Percentiles rank a stretch among this genome's conserved stretches.
Evolutionary conservation across 805 yeast species (phyloP).

Genomic region (Metschnikowia peoriensis): DNA sequence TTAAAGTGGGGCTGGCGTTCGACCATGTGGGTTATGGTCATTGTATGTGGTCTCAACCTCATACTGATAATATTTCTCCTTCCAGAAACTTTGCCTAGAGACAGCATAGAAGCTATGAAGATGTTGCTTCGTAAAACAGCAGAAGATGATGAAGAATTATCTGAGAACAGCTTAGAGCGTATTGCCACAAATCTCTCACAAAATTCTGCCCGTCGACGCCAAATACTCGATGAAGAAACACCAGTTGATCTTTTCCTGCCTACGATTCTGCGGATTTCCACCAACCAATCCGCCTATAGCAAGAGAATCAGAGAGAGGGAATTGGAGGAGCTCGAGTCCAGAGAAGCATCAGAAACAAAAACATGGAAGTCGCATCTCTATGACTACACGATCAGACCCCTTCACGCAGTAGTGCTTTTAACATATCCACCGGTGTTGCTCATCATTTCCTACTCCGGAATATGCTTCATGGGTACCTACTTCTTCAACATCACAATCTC

Average conservation of each 20-base stretch:
- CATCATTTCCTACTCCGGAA: conserved; percentile 63
- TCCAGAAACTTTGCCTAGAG: conserved; percentile 77
- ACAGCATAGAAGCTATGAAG: conserved; percentile 49
- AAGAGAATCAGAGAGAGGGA: conserved; percentile 26
- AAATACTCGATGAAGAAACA: conserved; percentile 25
- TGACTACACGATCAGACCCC: conserved; percentile 55
- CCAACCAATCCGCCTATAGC: conserved; percentile 33
- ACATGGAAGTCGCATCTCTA: conserved; percentile 25
- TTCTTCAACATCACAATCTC: conserved; percentile 74
- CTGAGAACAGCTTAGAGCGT: conserved; percentile 26
- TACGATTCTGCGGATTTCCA: conserved; percentile 34
- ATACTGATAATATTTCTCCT: conserved; percentile 51
- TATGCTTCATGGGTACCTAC: conserved; percentile 69
- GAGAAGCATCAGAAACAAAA: background rate
- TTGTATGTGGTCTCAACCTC: conserved; percentile 55
- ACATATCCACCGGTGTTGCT: conserved; percentile 72
- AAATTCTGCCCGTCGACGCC: conserved; percentile 13
- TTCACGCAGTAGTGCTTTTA: conserved; percentile 58
- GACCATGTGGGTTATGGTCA: conserved; percentile 81
- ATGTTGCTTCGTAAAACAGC: conserved; percentile 5
- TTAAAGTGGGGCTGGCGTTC: conserved; percentile 83
- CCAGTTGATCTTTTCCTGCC: conserved; percentile 43
- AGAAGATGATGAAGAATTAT: conserved; percentile 7
- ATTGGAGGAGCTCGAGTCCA: conserved; percentile 10
- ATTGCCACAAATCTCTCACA: conserved; percentile 34